Conservation (phyloP, 208 protist genomes). For the Acanthamoeba polyphaga region DNA sequence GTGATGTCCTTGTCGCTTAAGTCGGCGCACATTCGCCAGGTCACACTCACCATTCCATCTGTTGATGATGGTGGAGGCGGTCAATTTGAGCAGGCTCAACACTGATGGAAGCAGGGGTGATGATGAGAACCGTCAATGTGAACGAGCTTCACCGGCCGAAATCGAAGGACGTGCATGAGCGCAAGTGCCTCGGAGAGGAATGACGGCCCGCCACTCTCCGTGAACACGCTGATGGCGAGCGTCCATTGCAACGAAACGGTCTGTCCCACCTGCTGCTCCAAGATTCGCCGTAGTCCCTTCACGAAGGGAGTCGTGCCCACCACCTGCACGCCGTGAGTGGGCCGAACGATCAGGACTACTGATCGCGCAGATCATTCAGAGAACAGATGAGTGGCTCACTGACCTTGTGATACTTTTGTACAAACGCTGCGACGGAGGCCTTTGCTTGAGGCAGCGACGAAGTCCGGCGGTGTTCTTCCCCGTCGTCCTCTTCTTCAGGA, state of each 20-base stretch:
- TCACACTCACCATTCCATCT: background rate
- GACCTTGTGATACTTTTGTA: constrained; percentile 33
- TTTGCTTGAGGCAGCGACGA: background rate
- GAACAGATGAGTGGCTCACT: no score
- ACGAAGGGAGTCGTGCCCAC: background rate
- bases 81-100: background rate
- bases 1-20: constrained; percentile 25
- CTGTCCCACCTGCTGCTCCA: constrained; percentile 25
- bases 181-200: background rate
- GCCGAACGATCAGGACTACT: background rate
- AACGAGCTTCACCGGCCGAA: background rate
- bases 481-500: background rate
- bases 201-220: background rate
- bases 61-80: background rate
- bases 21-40: background rate
- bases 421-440: background rate
- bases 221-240: constrained; percentile 12
- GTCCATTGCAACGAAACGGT: background rate
- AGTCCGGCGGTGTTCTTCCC: background rate
- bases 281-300: background rate
- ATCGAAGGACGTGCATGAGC: background rate
- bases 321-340: background rate
- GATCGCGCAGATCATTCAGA: background rate
- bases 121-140: background rate
- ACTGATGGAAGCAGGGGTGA: background rate